Conservation (phyloP, 2,329 filamentous ascomycete species). For the Diplocarpon mali region DNA sequence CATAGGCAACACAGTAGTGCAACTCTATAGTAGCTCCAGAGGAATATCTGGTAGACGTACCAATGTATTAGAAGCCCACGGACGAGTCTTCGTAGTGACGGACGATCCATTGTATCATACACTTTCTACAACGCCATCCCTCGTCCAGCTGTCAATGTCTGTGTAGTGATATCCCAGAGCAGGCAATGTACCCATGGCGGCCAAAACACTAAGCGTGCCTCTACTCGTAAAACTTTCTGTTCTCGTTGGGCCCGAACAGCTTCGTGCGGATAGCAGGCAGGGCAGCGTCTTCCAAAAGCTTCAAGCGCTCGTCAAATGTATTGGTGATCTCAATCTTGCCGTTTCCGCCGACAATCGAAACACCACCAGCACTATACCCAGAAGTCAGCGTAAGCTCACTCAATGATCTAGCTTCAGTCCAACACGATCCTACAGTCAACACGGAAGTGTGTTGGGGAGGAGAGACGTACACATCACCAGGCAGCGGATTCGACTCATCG, state of each 20-base stretch:
- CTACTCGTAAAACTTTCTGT: slow-evolving; percentile 93
- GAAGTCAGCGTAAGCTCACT: slow-evolving; percentile 6
- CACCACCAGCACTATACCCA: slow-evolving; percentile 62
- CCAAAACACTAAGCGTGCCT: not conserved
- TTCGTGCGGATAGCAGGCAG: slow-evolving; percentile 76
- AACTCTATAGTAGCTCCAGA: not conserved
- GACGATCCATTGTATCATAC: slow-evolving; percentile 25
- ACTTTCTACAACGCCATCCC: slow-evolving; percentile 20
- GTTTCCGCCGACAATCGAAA: slow-evolving; percentile 65
- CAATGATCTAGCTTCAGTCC: not conserved
- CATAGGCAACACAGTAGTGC: too few relatives aligned
- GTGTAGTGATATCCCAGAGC: not conserved
- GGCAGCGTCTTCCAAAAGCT: slow-evolving; percentile 72
- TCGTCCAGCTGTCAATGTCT: slow-evolving; percentile 1
- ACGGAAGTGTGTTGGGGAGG: not conserved
- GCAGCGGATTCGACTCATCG: slow-evolving; percentile 68
- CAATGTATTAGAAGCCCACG: slow-evolving; percentile 1
- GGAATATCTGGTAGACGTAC: not conserved
- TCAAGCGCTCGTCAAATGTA: slow-evolving; percentile 86
- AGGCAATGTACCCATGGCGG: not conserved
- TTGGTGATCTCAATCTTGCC: slow-evolving; percentile 99
- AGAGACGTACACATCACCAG: slow-evolving; percentile 70
- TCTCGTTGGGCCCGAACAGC: slow-evolving; percentile 87
- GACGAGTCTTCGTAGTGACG: slow-evolving; percentile 2
- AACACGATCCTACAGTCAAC: too few relatives aligned